Conservation (phyloP, 148 eudicot species). For the Salicornia ramosissima region DNA sequence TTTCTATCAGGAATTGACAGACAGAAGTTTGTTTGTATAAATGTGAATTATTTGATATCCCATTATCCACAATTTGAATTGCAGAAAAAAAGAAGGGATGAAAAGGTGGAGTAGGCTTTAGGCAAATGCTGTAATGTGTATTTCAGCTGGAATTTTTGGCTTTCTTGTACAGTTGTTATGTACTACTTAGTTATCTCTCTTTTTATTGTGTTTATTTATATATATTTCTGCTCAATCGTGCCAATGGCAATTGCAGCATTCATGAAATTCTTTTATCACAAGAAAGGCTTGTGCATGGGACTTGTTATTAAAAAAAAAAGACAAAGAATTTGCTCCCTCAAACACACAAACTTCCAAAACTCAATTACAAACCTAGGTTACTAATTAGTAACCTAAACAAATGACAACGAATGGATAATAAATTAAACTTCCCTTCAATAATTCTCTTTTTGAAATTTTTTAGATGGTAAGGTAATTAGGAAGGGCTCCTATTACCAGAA, state of each 20-base stretch:
- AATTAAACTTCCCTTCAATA: too few relatives aligned
- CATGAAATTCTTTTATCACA: too few relatives aligned
- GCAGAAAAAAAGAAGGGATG: background rate
- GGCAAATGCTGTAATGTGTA: slow-evolving; percentile 19
- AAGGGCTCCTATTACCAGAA: too few relatives aligned
- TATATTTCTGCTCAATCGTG: background rate
- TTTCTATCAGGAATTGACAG: slow-evolving; percentile 3
- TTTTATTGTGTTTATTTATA: background rate
- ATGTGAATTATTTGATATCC: slow-evolving; percentile 22
- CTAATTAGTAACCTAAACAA: too few relatives aligned
- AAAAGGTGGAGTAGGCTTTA: slow-evolving; percentile 4
- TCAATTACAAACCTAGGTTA: too few relatives aligned
- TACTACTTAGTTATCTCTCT: slow-evolving; percentile 6
- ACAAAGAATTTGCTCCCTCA: too few relatives aligned
- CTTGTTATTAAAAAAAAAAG: too few relatives aligned
- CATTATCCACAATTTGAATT: slow-evolving; percentile 7
- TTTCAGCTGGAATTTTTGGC: slow-evolving; percentile 9
- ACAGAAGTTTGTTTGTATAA: slow-evolving; percentile 22
- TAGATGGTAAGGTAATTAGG: too few relatives aligned
- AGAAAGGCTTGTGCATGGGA: too few relatives aligned
- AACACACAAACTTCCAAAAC: too few relatives aligned
- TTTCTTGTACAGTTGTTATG: slow-evolving; percentile 30
- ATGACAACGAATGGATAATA: too few relatives aligned
- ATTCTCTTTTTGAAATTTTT: too few relatives aligned
- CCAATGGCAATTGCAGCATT: background rate